Evolutionary conservation across 345 rosid genomes (phyloP), one percentile per base, ranked within the genome.

Genomic region (Erysimum cheiranthoides): DNA sequence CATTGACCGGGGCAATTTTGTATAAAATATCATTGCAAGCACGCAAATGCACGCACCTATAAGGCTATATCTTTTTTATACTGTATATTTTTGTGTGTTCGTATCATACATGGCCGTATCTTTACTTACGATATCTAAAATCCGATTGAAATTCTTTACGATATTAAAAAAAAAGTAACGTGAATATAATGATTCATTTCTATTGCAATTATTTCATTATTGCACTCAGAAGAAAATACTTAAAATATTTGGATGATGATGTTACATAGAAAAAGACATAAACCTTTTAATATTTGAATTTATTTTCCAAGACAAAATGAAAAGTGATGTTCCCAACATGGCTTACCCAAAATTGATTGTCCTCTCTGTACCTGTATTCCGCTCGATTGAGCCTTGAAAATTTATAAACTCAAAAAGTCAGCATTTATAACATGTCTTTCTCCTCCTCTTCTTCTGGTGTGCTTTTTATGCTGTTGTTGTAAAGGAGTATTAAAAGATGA

Each of bases 261-360:
- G 73, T 47, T 65, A 47, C 58, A 50, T 66, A 65, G 39, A 65
- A 38, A 71, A 47, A 47, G 38, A 64, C 38, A 66, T 57, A n/a
- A 56, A 56, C 6, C 25, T 43, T 43, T 62, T 5, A 40, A 68
- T 60, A 39, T 43, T 25, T n/a, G 57, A 42, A 32, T 62, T 45
- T 17, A 3, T 28, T 54, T 36, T 32, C 11, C 27, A 28, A 57
- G 72, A 78, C 64, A 71, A 38, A 10, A 47, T 46, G 25, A 31
- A 71, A 65, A 12, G 56, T 58, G 30, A 57, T 77, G 80, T 77
- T 71, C 76, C 76, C 76, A 77, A 57, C 68, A 77, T 66, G 77
- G 66, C 73, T 25, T 14, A 49, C 61, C 18, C 39, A 32, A 65
- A 57, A 50, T 32, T 78, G 73, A 57, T 71, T 65, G 76, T 59